A percentile compares a stretch with the other conserved stretches of the same genome.
Evolutionary conservation across 1,284 basidiomycete genomes (phyloP).

Genomic region (Veloporphyrellus conicus): DNA sequence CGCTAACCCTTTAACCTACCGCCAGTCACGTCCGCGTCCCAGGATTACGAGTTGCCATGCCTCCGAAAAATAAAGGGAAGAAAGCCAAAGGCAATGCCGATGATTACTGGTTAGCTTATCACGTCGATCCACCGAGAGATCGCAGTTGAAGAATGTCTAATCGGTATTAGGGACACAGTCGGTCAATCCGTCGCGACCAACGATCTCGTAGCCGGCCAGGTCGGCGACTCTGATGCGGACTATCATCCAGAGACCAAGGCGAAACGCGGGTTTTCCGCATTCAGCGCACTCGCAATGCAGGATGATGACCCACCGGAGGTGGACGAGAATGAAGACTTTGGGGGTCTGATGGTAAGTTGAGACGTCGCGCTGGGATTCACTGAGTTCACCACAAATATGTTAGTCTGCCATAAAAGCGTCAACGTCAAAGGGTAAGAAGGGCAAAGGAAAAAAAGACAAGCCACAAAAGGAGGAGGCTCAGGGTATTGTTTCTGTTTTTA

Average conservation of each 20-base stretch:
- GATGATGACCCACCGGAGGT: constrained; percentile 46
- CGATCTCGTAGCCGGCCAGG: constrained; percentile 34
- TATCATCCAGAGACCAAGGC: constrained; percentile 21
- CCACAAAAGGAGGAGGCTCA: constrained; percentile 37
- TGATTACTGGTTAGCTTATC: constrained; percentile 67
- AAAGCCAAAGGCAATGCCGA: constrained; percentile 83
- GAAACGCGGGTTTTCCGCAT: constrained; percentile 46
- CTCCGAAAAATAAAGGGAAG: constrained; percentile 86
- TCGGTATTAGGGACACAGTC: constrained; percentile 56
- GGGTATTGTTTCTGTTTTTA: constrained; percentile 20
- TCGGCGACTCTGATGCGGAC: constrained; percentile 45
- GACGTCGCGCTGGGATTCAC: background rate
- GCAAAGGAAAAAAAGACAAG: constrained; percentile 48
- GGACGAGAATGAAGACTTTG: constrained; percentile 71
- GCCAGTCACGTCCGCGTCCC: background rate
- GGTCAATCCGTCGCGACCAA: constrained; percentile 57
- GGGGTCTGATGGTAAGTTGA: constrained; percentile 75
- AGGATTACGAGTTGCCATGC: constrained; percentile 46
- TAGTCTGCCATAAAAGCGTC: constrained; percentile 59
- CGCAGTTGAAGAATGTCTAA: constrained; percentile 10
- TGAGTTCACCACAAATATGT: constrained; percentile 8
- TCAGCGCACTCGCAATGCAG: constrained; percentile 47
- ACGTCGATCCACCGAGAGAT: constrained; percentile 13
- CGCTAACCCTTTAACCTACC: background rate
- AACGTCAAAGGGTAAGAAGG: constrained; percentile 53